Conservation (phyloP, 1,139 yeast species). For the Candida tetrigidarum region DNA sequence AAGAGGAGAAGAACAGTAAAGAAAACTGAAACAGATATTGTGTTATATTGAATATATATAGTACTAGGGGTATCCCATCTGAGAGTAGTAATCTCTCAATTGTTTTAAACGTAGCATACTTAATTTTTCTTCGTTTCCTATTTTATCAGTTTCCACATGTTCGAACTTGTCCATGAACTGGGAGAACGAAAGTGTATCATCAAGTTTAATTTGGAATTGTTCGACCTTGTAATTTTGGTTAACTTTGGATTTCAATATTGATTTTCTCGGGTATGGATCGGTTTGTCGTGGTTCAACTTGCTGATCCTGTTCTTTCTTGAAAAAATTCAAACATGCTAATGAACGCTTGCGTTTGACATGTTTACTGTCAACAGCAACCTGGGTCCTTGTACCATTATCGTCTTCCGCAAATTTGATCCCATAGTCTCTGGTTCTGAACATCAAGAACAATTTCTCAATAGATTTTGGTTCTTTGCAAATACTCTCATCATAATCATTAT, state of each 20-base stretch:
- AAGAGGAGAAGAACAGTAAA: slow-evolving; percentile 15
- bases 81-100: slow-evolving; percentile 23
- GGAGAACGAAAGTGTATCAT: slow-evolving; percentile 16
- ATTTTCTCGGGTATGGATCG: slow-evolving; percentile 12
- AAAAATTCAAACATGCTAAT: slow-evolving; percentile 7
- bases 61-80: background rate
- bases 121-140: slow-evolving; percentile 20
- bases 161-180: slow-evolving; percentile 25
- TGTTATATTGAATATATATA: background rate
- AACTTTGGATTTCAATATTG: slow-evolving; percentile 28
- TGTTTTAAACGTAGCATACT: slow-evolving; percentile 22
- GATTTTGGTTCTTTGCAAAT: background rate
- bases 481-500: too few relatives aligned
- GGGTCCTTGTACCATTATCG: background rate
- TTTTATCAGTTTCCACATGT: slow-evolving; percentile 22
- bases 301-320: slow-evolving; percentile 6
- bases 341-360: slow-evolving; percentile 10
- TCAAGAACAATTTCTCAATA: background rate
- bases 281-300: background rate
- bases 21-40: slow-evolving; percentile 2
- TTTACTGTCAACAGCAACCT: background rate
- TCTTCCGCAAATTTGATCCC: background rate
- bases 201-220: slow-evolving; percentile 18
- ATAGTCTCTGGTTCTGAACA: slow-evolving; percentile 1
- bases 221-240: slow-evolving; percentile 27